A percentile compares a stretch with the other conserved stretches of the same genome.
Conservation (phyloP, 345 rosid species). For the Limnanthes douglasii region DNA sequence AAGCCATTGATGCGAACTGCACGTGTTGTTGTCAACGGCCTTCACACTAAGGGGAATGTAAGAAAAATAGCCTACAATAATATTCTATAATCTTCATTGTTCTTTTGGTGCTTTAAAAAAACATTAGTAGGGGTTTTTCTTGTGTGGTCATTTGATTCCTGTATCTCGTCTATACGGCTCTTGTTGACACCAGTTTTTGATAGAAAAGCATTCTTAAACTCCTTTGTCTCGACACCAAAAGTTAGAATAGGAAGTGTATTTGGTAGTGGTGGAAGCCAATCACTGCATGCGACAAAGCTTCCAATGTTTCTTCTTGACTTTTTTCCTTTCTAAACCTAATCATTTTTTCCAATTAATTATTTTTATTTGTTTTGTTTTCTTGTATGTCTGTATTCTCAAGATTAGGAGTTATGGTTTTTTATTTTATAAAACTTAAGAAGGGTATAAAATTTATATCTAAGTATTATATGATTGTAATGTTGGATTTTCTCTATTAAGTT, state of each 20-base stretch:
- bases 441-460: background rate
- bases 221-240: slow-evolving; percentile 71
- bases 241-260: slow-evolving; percentile 85
- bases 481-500: too few relatives aligned
- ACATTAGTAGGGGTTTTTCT: too few relatives aligned
- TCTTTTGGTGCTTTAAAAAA: background rate
- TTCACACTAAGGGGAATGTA: slow-evolving; percentile 93
- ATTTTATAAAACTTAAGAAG: slow-evolving; percentile 3
- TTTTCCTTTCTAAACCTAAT: slow-evolving; percentile 22
- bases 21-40: slow-evolving; percentile 75
- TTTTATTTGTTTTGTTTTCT: too few relatives aligned
- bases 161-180: too few relatives aligned
- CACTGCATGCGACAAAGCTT: slow-evolving; percentile 81
- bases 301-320: slow-evolving; percentile 99
- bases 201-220: slow-evolving; percentile 73
- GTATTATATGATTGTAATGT: too few relatives aligned
- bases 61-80: slow-evolving; percentile 14
- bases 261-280: slow-evolving; percentile 96
- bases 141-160: too few relatives aligned
- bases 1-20: slow-evolving; percentile 82
- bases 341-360: background rate
- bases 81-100: background rate
- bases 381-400: too few relatives aligned
- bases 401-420: background rate
- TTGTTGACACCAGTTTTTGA: slow-evolving; percentile 66